A percentile compares a stretch with the other conserved stretches of the same genome.
phyloP scores from a whole-genome alignment of 805 yeast genomes.

The Ogataea trehaloabstinens region DNA sequence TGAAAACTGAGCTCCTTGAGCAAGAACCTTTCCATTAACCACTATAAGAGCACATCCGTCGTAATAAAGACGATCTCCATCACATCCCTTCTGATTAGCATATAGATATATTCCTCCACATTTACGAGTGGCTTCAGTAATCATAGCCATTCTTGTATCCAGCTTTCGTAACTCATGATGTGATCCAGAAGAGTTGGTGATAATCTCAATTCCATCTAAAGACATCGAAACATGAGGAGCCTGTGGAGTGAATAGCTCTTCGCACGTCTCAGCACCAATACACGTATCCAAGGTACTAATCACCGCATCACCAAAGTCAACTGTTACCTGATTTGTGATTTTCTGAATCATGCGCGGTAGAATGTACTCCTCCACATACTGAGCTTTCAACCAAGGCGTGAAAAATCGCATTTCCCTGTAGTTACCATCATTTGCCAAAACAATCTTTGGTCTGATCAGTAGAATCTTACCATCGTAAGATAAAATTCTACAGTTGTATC shows the following conservation, averaged over 20 bases:
- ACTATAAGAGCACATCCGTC: slow-evolving; percentile 97
- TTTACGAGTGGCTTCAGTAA: slow-evolving; percentile 88
- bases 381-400: slow-evolving; percentile 88
- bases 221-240: slow-evolving; percentile 93
- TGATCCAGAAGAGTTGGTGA: slow-evolving; percentile 95
- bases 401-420: slow-evolving; percentile 97
- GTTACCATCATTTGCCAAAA: slow-evolving; percentile 96
- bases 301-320: slow-evolving; percentile 88
- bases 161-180: slow-evolving; percentile 94
- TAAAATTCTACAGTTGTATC: slow-evolving; percentile 88
- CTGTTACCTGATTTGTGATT: slow-evolving; percentile 64
- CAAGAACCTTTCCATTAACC: slow-evolving; percentile 86
- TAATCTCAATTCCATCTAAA: slow-evolving; percentile 94
- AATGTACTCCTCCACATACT: slow-evolving; percentile 66
- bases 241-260: slow-evolving; percentile 93
- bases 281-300: slow-evolving; percentile 81
- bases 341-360: slow-evolving; percentile 70
- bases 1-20: slow-evolving; percentile 91
- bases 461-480: slow-evolving; percentile 77
- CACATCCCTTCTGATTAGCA: slow-evolving; percentile 96
- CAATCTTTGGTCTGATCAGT: slow-evolving; percentile 86
- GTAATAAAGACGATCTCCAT: slow-evolving; percentile 94
- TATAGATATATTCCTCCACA: slow-evolving; percentile 96
- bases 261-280: slow-evolving; percentile 98
- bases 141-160: slow-evolving; percentile 78